Evolutionary conservation across 2,329 filamentous ascomycete genomes (phyloP), one percentile per base, ranked within the genome.

Genomic region (Cercospora sp.): DNA sequence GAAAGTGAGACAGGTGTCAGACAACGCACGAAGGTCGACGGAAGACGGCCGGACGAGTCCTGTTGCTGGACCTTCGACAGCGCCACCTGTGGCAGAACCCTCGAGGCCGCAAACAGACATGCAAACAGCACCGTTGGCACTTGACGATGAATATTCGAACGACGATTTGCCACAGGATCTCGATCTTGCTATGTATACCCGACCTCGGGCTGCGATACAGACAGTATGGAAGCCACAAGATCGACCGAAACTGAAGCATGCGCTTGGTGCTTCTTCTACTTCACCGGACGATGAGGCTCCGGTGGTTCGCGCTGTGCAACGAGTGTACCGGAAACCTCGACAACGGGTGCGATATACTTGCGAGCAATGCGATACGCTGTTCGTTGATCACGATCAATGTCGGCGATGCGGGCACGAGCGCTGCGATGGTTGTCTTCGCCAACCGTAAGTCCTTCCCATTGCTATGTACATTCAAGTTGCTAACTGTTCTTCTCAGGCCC

Each of bases 171-270:
- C 65, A 20, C 51, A 67, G 23, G 59, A 68, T 39, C 58, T 51
- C 20, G 67, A 68, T 51, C 66, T 65, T 55, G 57, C 7, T 75
- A 79, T 67, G 67, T 66, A 69, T 48, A 67, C 66, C 53, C 71
- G 70, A 60, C 69, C 72, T 1, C 65, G 64, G 33, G 42, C 51
- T 74, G 77, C 45, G 74, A 72, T 72, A 74, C 83, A 84, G 69
- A 80, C 85, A 66, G 80, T 84, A 60, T 80, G 92, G 64, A 90
- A 86, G 86, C 93, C 66, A 88, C 89, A 78, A 91, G 89, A 79
- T 18, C 28, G 51, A 28, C 48, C 62, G 20, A 64, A n/a, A 42
- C 62, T 45, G 7, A 36, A 55, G 31, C 28, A 57, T 20, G 6
- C 62, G 23, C 28, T 53, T 9, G 31, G 20, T 20, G 42, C 60